Evolutionary conservation across 2,329 filamentous ascomycete genomes (phyloP), one percentile per base, ranked within the genome.

Genomic region (Calonectria pauciramosa): DNA sequence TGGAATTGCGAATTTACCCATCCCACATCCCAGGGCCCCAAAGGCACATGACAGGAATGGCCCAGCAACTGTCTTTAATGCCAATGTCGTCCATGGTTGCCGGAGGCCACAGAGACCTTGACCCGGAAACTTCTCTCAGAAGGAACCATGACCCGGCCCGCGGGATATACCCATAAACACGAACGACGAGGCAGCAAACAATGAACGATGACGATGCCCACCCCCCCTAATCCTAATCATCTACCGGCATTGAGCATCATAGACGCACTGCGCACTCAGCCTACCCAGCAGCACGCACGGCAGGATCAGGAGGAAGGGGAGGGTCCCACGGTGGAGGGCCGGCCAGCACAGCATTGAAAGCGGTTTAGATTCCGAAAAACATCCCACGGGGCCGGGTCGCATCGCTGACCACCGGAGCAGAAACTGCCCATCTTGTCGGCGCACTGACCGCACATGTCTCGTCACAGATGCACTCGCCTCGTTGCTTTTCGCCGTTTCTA

Each of bases 291-390:
- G 41, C n/a, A 41, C 54, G 66, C 52, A 63, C 26, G n/a, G 30
- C 28, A 56, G 38, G 38, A 41, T 18, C 36, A 56, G 20, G 32
- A 44, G 32, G 23, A 64, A 30, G 23, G 36, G 34, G 59, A 47
- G 59, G 59, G 59, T 41, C 34, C 36, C 36, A 30, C 23, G 54
- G 54, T 28, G n/a, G 52, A 49, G 56, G 56, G 34, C 30, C 38
- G 44, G 52, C 32, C 68, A 70, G 59, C 68, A 41, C 54, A 51
- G 54, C 68, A 63, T 49, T 34, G 54, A 41, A 64, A 64, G 36
- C 36, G 36, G 59, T 41, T 44, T 44, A 70, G 54, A 70, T 70
- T 44, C 68, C 68, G 68, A 70, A 70, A 70, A 70, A 70, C 68
- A 63, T 63, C 68, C 68, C 68, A 70, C 68, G 28, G 30, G 28